Base-by-base conservation (phyloP, 2,329 filamentous ascomycete species). In the Diplocarpon rosae region DNA sequence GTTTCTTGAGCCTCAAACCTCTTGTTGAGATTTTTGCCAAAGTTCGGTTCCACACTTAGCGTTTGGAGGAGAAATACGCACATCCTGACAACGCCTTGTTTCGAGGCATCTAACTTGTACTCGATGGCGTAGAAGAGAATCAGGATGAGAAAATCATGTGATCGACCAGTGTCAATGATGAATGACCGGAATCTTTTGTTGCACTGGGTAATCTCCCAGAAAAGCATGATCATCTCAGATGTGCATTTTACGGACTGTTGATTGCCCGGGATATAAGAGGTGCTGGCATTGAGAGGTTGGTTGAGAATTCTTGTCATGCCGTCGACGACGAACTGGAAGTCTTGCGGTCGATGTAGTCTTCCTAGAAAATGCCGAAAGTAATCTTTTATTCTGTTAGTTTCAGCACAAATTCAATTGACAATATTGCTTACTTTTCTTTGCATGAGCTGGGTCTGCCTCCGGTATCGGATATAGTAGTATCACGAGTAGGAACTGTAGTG, bases 51-150 rank as follows among this genome's bases (percentile, higher is more conserved):
- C 2, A 93, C 88, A 58, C 90, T 96, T 59, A 98, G 68, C 0
- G 92, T 96, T 65, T 98, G 92, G 33, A 98, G 68, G 35, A 96
- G 74, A 62, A 98, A 96, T n/a, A 93, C 82, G 64, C 92, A 95
- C 88, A 96, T 95, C 44, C 92, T 78, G 20, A 96, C 86, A 1
- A 95, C 73, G 1, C 92, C 92, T 63, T 95, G 89, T 62, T 90
- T 93, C 1, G 88, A 80, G 15, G 83, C 69, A 59, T 96, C 90
- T 34, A 79, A 76, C 59, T 87, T 88, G 63, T 92, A 84, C 61
- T 95, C 88, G 37, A 95, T 78, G 4, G 89, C 87, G 62, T 96
- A 95, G 66, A 93, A 98, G 3, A 96, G 68, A 33, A 93, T 80
- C 15, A 96, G 70, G 11, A 96, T 78, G 41, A 95, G 74, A 64